Evolutionary conservation across 169 alveolate genomes (phyloP), one percentile per base, ranked within the genome.

Genomic region (Condylostoma magnum): DNA sequence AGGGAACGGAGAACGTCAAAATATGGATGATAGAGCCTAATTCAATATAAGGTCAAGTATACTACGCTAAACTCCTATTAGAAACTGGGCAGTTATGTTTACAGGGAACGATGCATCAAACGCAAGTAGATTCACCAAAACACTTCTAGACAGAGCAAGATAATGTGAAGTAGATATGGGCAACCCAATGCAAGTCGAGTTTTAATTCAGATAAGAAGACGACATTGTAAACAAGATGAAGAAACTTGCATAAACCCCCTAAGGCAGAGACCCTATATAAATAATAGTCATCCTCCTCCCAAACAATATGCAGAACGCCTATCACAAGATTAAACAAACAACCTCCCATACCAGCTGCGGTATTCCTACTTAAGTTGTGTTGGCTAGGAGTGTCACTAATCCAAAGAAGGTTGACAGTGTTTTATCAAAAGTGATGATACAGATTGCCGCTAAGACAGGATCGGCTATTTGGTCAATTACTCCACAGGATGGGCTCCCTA

Each of bases 401-500:
- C 47, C 38, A 28, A 74, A 53, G 38, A 74, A 65, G 18, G 6
- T 69, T 36, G 44, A 31, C 22, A n/a, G 60, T 20, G 70, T 55
- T 34, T 18, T 60, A 15, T 10, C 12, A 12, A 60, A 60, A 12
- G 18, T 51, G 25, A 22, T 51, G 10, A 30, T 36, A 8, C 71
- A 79, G 46, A 78, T 78, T 25, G 47, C 72, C n/a, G 71, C 78
- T 2, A 78, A 78, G 31, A 44, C 69, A 2, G 77, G 85, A 15
- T 31, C 57, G 12, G 38, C 46, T 10, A 25, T 78, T 18, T 78
- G 85, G 80, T 4, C 73, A 6, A 33, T 65, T 20, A 60, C 79
- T 38, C 50, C 15, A n/a, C 63, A 69, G n/a, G 31, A 15, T 4
- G 77, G 67, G 22, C 38, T 78, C 5, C 55, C 79, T 15, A 41